Base-by-base conservation (phyloP, 2,329 filamentous ascomycete species). In the Plectosphaerella sp. region DNA sequence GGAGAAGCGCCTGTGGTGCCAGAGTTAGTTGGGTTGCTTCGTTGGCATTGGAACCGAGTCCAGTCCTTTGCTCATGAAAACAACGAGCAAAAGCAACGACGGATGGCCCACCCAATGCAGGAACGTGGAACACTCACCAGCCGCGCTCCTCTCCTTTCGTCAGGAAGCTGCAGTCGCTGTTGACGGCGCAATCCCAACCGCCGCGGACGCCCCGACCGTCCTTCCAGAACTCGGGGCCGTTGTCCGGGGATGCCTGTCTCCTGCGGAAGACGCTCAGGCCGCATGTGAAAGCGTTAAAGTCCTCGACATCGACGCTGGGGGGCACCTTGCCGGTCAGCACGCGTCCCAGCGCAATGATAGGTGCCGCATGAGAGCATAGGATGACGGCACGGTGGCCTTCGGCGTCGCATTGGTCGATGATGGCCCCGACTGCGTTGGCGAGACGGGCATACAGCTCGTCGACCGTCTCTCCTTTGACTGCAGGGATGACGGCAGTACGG, bases 281-380 rank as follows among this genome's bases (percentile, higher is more conserved):
- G 63, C 90, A 93, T 2, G 91, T 96, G 66, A 87, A 96, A 55
- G 90, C 90, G 54, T 80, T 76, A 66, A 96, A 97, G 67, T 97
- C 92, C 57, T 94, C 87, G 49, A 80, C 80, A 8, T 82, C 82
- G 28, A 84, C 76, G 64, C 87, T 83, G 1, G 83, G 78, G 0
- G 92, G 92, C 78, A 93, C 85, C 18, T 69, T 62, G 0, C 91
- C 91, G 2, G 92, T 97, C 60, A 99, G 73, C 1, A 84, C 85
- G 41, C 94, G 80, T 1, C 93, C 93, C 59, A 94, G 81, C 9
- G 89, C 87, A 65, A 99, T 97, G 62, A 97, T 81, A 11, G 87
- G 84, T 4, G 94, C 94, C 2, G 94, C 94, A 72, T 99, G 94
- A 1, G 89, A 88, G 70, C 90, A 96, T 39, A 99, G 77, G 41